Evolutionary conservation across 345 rosid genomes (phyloP).

Genomic region (Gossypium stocksii): DNA sequence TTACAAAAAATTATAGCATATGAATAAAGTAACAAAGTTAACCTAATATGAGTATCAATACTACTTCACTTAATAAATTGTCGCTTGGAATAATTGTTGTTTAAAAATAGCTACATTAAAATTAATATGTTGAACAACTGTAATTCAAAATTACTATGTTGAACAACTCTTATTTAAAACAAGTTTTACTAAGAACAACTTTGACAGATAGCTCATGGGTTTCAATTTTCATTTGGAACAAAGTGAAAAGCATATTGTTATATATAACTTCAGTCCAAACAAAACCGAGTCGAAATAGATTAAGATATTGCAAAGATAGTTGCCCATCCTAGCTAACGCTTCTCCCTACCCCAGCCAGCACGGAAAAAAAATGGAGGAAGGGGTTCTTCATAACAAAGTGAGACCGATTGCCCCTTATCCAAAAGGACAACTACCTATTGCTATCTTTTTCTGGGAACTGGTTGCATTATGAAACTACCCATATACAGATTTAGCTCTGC

Average conservation of each 20-base stretch:
- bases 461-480: slow-evolving; percentile 2
- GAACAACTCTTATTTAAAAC: too few species aligned
- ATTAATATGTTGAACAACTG: too few species aligned
- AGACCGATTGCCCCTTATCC: slow-evolving; percentile 1
- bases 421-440: not conserved
- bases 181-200: not conserved
- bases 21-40: too few species aligned
- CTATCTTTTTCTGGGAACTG: not conserved
- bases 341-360: not conserved
- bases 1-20: too few species aligned
- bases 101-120: too few species aligned
- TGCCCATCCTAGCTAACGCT: slow-evolving; percentile 3
- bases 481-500: not conserved
- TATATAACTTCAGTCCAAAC: not conserved
- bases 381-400: not conserved
- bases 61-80: too few species aligned
- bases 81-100: too few species aligned
- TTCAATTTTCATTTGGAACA: not conserved
- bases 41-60: too few species aligned
- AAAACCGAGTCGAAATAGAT: not conserved
- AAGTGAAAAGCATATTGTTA: not conserved
- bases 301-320: not conserved
- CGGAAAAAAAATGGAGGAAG: not conserved
- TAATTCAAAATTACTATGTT: too few species aligned
- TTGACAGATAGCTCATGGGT: not conserved